Base-by-base conservation (phyloP, 140 eudicot species). In the Oenanthe javanica region DNA sequence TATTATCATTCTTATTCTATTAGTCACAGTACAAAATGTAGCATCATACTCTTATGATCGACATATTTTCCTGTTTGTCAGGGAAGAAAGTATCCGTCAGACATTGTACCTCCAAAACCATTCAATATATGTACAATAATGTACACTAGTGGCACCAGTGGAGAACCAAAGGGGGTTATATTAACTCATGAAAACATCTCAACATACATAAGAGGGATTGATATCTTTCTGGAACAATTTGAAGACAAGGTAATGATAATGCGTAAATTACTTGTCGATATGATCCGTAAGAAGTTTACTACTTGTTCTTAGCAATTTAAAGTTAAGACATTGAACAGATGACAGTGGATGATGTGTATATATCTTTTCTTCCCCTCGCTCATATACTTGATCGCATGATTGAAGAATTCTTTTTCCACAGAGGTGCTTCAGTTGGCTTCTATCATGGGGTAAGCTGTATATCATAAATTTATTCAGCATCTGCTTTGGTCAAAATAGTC, bases 121-220 rank as follows among this genome's bases (percentile, higher is more conserved):
- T 78, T 75, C 49, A 75, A 87, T 79, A 88, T 89, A 59, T 87
- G 96, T 61, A 94, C 93, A 42, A 89, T 94, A 71, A 95, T 95
- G 99, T 91, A 95, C 92, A 92, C 99, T 16, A 95, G 99, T 81
- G 99, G 99, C 77, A 95, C 99, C 31, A 92, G 89, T 78, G 99
- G 99, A 50, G 97, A 91, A 79, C 99, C 99, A 23, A 95, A 92
- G 82, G 99, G 97, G 70, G 99, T 95, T 55, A 84, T 95, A 54
- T 69, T 95, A 72, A 95, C 97, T 75, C 99, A 95, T 85, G 97
- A 89, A 83, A 92, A 89, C 73, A 74, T 89, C 16, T 50, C 87
- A 57, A 83, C 89, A 31, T 55, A 79, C 77, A 89, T 92, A 81
- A 59, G 70, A 54, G 97, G 99, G 12, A 79, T 92, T 51, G 92